Conservation (phyloP, 2,329 filamentous ascomycete species). For the Fusarium clavum region DNA sequence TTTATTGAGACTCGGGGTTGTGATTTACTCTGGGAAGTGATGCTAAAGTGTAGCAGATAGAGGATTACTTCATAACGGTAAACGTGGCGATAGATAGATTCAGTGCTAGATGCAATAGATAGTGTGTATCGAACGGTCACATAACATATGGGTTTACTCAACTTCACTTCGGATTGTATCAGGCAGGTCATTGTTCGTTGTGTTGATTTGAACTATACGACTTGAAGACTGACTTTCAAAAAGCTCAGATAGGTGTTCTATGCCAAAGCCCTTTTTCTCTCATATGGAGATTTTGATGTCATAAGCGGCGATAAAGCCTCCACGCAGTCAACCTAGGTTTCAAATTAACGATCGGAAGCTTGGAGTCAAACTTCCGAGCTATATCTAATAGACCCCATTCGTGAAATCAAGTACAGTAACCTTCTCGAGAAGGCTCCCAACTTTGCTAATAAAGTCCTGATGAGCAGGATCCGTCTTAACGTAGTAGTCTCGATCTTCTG, state of each 20-base stretch:
- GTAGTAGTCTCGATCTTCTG: constrained; percentile 76
- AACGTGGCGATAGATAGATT: neutral
- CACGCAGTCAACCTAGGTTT: neutral
- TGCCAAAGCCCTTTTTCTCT: neutral
- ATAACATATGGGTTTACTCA: neutral
- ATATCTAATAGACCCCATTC: constrained; percentile 54
- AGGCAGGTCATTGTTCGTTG: neutral
- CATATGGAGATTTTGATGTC: neutral
- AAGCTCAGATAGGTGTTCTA: neutral
- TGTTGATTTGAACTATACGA: neutral
- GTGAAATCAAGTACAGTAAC: constrained; percentile 71
- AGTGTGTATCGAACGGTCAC: neutral
- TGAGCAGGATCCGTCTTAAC: constrained; percentile 73
- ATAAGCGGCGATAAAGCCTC: neutral
- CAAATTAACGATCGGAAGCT: neutral
- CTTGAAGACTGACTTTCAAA: neutral
- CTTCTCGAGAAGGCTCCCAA: constrained; percentile 62
- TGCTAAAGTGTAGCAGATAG: neutral
- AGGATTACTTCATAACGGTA: neutral
- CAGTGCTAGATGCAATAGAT: neutral
- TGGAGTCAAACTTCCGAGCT: neutral
- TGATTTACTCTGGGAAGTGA: neutral
- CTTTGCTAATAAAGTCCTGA: constrained; percentile 65
- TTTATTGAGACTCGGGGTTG: neutral
- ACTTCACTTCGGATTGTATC: neutral